Evolutionary conservation across 2,329 filamentous ascomycete genomes (phyloP).

Genomic region (Penicillium decumbens): DNA sequence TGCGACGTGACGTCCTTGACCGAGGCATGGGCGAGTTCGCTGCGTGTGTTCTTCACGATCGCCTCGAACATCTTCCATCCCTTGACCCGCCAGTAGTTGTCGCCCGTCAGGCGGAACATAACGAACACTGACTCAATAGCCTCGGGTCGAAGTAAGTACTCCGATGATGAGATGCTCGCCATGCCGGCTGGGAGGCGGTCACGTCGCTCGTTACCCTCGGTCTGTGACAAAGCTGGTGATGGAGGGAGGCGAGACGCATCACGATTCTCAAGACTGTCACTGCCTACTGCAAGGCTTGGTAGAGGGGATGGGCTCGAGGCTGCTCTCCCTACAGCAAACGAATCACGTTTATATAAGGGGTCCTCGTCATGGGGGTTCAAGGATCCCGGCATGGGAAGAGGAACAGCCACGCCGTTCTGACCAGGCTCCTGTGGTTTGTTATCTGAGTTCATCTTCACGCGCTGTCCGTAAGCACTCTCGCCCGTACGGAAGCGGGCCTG

Average conservation of each 20-base stretch:
- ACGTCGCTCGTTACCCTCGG: constrained; percentile 30
- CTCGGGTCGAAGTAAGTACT: constrained; percentile 56
- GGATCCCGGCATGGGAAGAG: constrained; percentile 23
- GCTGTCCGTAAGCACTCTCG: constrained; percentile 23
- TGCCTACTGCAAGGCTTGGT: background rate
- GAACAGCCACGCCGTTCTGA: constrained; percentile 8
- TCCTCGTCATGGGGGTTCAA: constrained; percentile 21
- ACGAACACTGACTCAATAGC: constrained; percentile 78
- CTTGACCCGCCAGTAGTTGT: constrained; percentile 59
- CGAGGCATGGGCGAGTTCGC: constrained; percentile 60
- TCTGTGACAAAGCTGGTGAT: constrained; percentile 29
- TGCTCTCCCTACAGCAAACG: constrained; percentile 1
- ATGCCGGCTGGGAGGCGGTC: constrained; percentile 44
- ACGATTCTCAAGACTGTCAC: constrained; percentile 8
- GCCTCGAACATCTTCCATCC: constrained; percentile 71
- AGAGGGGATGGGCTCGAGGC: constrained; percentile 4
- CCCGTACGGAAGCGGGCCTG: constrained; percentile 26
- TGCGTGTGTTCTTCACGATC: constrained; percentile 58
- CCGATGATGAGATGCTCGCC: constrained; percentile 34
- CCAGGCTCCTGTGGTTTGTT: constrained; percentile 5
- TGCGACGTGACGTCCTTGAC: constrained; percentile 61
- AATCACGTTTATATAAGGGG: constrained; percentile 15
- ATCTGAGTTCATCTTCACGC: constrained; percentile 17
- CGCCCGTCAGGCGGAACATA: constrained; percentile 69
- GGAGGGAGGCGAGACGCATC: constrained; percentile 12